Base-by-base conservation (phyloP, 306 rosid species). In the Fragaria nilgerrensis region DNA sequence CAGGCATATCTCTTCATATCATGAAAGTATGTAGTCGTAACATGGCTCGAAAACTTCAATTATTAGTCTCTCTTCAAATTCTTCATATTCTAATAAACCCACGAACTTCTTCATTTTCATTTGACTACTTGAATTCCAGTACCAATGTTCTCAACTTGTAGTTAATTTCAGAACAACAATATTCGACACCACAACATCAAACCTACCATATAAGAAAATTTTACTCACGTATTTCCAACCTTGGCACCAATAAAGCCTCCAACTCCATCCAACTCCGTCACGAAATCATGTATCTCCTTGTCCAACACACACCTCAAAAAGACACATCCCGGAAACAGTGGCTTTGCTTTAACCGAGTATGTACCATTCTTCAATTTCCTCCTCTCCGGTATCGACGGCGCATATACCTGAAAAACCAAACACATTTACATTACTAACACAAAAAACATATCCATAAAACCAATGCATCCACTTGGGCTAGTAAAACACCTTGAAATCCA, bases 211-310 rank as follows among this genome's bases (percentile, higher is more conserved):
- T 1, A 56, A 14, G 47, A 70, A 34, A 19, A 65, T 53, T 70
- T 70, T 41, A 89, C 97, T 89, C 88, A 95, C 96, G 86, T 90
- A 81, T 87, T 92, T 82, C 99, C 99, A 39, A 90, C 96, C 88
- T 58, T 81, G 43, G 93, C 80, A 77, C 97, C 97, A 78, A 92
- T 61, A 81, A 90, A 95, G 74, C 97, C 99, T 77, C 97, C 96
- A 82, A 92, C 81, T 69, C 99, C 95, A 68, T 84, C 87, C 69
- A 78, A 82, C 63, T 95, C 99, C 74, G 83, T 82, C 73, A 92
- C 79, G 75, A 82, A 92, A 82, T 95, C 99, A 75, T 95, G 99
- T 45, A 92, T 70, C 75, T 89, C 96, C 81, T 91, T 90, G 87
- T 90, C 91, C 90, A 92, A 64, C 12, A 86, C 79, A 80, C 97